These are phyloP conservation scores for Leccinum fallax DNA, from an alignment of 1,284 basidiomycete genomes.

Conservation along the genomic window DNA sequence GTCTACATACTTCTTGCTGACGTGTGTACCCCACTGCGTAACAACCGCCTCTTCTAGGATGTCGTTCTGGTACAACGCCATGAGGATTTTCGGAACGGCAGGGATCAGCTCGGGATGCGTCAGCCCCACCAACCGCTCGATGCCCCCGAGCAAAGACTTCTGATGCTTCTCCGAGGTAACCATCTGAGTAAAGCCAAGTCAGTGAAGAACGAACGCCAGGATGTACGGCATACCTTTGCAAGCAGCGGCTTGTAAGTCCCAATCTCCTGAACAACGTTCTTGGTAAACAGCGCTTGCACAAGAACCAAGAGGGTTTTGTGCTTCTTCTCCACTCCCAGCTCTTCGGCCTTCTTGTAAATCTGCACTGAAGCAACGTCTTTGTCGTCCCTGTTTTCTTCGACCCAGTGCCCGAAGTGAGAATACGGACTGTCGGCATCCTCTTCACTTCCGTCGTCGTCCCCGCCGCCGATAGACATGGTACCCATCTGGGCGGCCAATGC, in stretches of 20 bases:
- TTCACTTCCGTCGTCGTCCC: slow-evolving; percentile 79
- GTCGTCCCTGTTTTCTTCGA: slow-evolving; percentile 73
- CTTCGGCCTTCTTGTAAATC: slow-evolving; percentile 89
- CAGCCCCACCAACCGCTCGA: slow-evolving; percentile 83
- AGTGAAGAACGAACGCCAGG: slow-evolving; percentile 1
- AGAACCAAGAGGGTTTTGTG: slow-evolving; percentile 90
- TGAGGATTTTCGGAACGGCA: slow-evolving; percentile 87
- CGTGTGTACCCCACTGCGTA: slow-evolving; percentile 94
- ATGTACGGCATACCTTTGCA: slow-evolving; percentile 63
- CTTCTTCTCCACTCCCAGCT: slow-evolving; percentile 93
- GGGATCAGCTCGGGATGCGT: slow-evolving; percentile 67
- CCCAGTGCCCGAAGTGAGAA: slow-evolving; percentile 82
- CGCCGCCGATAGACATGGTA: slow-evolving; percentile 37
- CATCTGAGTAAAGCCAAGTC: slow-evolving; percentile 46
- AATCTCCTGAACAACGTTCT: slow-evolving; percentile 76
- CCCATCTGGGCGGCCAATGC: slow-evolving; percentile 71
- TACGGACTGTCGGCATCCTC: slow-evolving; percentile 90
- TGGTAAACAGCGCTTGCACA: slow-evolving; percentile 86
- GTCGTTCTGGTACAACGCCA: slow-evolving; percentile 94
- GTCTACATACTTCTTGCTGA: slow-evolving; percentile 97
- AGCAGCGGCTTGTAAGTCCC: slow-evolving; percentile 76
- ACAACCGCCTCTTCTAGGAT: slow-evolving; percentile 92
- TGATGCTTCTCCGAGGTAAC: slow-evolving; percentile 91
- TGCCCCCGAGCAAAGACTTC: slow-evolving; percentile 89
- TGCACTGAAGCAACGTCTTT: slow-evolving; percentile 57